A percentile compares a stretch with the other conserved stretches of the same genome.
phyloP scores from a whole-genome alignment of 2,329 filamentous ascomycete genomes.

The Ceratocystis harringtonii region DNA sequence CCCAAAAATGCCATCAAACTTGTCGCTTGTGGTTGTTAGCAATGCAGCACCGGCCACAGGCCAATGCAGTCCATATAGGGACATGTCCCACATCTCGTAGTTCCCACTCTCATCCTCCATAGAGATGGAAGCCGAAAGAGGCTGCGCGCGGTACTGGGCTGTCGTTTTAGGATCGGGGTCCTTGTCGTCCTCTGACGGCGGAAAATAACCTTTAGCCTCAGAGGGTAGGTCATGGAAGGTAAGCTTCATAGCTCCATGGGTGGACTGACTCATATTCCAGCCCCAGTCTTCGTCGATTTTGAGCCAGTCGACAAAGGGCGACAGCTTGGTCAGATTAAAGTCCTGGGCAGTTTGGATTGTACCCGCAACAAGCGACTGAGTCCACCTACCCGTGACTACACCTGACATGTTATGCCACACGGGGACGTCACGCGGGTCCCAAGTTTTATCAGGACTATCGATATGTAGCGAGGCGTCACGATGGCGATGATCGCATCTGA shows the following conservation, averaged over 20 bases:
- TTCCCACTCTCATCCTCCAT: constrained; percentile 14
- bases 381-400: constrained; percentile 61
- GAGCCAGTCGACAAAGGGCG: constrained; percentile 51
- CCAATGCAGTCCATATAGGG: constrained; percentile 74
- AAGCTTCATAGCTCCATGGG: constrained; percentile 47
- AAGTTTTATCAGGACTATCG: constrained; percentile 24
- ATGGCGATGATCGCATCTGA: constrained; percentile 30
- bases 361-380: constrained; percentile 32
- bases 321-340: constrained; percentile 51
- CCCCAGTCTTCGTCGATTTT: constrained; percentile 46
- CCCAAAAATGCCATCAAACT: constrained; percentile 82
- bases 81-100: constrained; percentile 58
- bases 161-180: constrained; percentile 21
- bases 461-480: constrained; percentile 33
- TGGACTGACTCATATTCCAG: constrained; percentile 60
- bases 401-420: constrained; percentile 72
- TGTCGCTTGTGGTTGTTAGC: constrained; percentile 80
- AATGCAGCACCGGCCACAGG: constrained; percentile 64
- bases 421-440: constrained; percentile 27
- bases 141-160: constrained; percentile 12
- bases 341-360: constrained; percentile 34
- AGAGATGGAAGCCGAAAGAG: constrained; percentile 13
- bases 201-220: neutral
- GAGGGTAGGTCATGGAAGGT: constrained; percentile 15
- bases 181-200: constrained; percentile 10